phyloP scores from a whole-genome alignment of 768 basidiomycete genomes.

The Podaxis sp. region DNA sequence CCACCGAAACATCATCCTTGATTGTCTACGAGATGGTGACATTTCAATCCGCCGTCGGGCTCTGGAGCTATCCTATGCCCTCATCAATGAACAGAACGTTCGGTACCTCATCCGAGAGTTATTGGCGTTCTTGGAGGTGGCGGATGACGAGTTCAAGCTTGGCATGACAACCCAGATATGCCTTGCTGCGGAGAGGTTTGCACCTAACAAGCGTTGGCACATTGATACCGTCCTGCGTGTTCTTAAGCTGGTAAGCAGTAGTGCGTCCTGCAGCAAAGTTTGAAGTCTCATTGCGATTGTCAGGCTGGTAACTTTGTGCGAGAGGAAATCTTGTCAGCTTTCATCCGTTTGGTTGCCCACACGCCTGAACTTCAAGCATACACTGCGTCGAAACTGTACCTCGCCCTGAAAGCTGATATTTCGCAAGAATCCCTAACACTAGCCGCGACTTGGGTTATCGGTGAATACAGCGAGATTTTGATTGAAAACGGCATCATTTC shows the following conservation, averaged over 20 bases:
- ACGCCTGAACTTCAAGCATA: conserved; percentile 97
- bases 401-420: conserved; percentile 84
- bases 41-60: conserved; percentile 98
- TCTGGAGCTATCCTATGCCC: conserved; percentile 93
- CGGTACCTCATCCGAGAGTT: conserved; percentile 90
- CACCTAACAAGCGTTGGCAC: conserved; percentile 98
- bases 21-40: conserved; percentile 98
- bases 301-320: conserved; percentile 98
- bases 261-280: background rate
- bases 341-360: conserved; percentile 94
- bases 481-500: conserved; percentile 78
- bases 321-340: conserved; percentile 93
- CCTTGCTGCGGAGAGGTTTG: conserved; percentile 92
- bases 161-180: conserved; percentile 98
- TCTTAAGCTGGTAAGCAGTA: conserved; percentile 73
- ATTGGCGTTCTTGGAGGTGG: conserved; percentile 94
- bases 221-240: conserved; percentile 96
- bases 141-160: conserved; percentile 98
- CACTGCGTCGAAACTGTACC: conserved; percentile 88
- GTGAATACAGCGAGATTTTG: conserved; percentile 92
- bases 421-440: conserved; percentile 96
- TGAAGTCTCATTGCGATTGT: background rate
- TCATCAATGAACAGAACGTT: conserved; percentile 94
- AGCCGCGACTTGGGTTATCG: conserved; percentile 92
- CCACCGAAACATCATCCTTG: conserved; percentile 97